Evolutionary conservation across 495 filamentous ascomycete genomes (phyloP), one percentile per base, ranked within the genome.

Genomic region (Hyaloscypha finlandica): DNA sequence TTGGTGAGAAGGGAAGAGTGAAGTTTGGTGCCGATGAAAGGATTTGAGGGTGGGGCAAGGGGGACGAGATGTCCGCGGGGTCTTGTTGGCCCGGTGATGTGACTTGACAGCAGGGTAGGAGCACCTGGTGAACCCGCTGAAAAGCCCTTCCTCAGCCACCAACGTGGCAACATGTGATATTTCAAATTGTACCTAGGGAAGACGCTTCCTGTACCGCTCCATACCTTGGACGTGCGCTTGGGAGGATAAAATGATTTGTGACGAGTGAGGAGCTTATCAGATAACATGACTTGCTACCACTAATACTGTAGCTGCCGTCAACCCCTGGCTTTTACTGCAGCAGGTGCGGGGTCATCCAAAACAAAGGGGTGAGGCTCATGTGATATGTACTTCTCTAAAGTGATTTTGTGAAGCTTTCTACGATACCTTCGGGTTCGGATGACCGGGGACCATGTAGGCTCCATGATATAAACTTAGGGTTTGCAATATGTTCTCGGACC

Each of bases 111-210:
- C 25, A 61, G 31, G 31, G 20, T 32, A 33, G 4, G 31, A 29
- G 33, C 48, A 67, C 33, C 45, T 67, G 58, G 59, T 37, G n/a
- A n/a, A n/a, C n/a, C n/a, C 63, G 65, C 59, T 53, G 16, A 16
- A 53, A 53, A 32, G 29, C 6, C 42, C 25, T 14, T 6, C 20
- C 2, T 39, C 57, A 48, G 42, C 42, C 42, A 48, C 6, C 42
- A 48, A 66, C 57, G 54, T 66, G 39, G 33, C 29, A 66, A 66
- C 64, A 61, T 66, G 39, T 53, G 30, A 66, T 58, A 61, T 63
- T 25, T 5, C 9, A 20, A 52, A 39, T 11, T 4, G 12, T 25
- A 19, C 25, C 25, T 25, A 12, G 9, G 16, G 42, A 48, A 48
- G 42, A 6, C 42, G 2, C 20, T 1, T 37, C 35, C 35, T 37